phyloP scores from a whole-genome alignment of 768 basidiomycete genomes.

The Pleurotus djamor region DNA sequence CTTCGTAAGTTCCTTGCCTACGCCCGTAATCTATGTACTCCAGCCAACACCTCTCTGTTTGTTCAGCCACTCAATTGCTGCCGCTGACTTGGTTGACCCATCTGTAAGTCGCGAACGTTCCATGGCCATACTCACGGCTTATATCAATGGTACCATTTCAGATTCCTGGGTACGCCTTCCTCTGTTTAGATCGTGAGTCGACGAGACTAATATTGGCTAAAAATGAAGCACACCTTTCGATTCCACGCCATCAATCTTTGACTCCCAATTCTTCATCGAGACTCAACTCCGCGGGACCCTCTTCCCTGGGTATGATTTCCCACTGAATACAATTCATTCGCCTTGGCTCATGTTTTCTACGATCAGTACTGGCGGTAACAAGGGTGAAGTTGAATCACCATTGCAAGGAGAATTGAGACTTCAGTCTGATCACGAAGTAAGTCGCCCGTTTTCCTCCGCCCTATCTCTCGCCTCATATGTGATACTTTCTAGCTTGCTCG shows the following conservation, averaged over 20 bases:
- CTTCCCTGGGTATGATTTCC: constrained; percentile 33
- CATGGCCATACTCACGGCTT: constrained; percentile 14
- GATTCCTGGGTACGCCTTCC: constrained; percentile 13
- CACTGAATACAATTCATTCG: not conserved
- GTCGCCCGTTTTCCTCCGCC: not conserved
- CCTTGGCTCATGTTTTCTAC: constrained; percentile 10
- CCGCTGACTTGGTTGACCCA: constrained; percentile 29
- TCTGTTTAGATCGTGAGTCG: not conserved
- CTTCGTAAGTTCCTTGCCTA: constrained; percentile 24
- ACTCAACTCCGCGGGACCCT: constrained; percentile 39
- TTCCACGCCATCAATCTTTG: constrained; percentile 39
- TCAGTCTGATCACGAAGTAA: constrained; percentile 36
- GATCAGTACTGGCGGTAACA: constrained; percentile 29
- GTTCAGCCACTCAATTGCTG: constrained; percentile 21
- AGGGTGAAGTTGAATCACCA: constrained; percentile 36
- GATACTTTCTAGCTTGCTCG: constrained; percentile 20
- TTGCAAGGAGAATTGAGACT: constrained; percentile 40
- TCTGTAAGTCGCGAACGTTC: constrained; percentile 11
- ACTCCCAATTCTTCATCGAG: constrained; percentile 46
- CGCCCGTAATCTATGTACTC: not conserved
- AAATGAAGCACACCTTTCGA: constrained; percentile 38
- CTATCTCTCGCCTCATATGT: not conserved
- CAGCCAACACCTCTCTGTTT: not conserved
- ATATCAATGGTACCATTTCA: not conserved
- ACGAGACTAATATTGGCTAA: not conserved